These are phyloP conservation scores for Lyophyllum semitale DNA, from an alignment of 768 basidiomycete species.

Conservation along the genomic window DNA sequence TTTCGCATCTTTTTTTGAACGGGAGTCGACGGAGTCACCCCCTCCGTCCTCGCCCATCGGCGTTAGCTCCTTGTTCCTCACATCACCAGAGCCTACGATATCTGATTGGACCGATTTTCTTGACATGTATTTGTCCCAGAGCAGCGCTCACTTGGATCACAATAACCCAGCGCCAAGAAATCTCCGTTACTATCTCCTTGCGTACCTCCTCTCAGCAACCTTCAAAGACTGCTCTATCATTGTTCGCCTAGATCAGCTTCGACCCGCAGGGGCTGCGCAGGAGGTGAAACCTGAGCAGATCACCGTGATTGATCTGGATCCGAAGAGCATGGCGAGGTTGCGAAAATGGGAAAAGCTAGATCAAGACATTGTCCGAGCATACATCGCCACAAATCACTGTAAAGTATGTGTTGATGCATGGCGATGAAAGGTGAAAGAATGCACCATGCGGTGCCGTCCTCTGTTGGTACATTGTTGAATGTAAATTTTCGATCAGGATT, in stretches of 20 bases:
- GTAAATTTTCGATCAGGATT: too few relatives aligned
- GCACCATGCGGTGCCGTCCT: not conserved
- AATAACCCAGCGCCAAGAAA: constrained; percentile 38
- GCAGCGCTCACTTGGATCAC: constrained; percentile 33
- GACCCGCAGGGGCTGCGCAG: constrained; percentile 13
- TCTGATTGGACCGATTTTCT: constrained; percentile 70
- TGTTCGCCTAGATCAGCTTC: constrained; percentile 34
- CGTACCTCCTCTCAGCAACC: constrained; percentile 85
- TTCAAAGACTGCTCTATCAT: constrained; percentile 93
- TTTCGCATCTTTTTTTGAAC: constrained; percentile 22
- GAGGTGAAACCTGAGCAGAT: constrained; percentile 35
- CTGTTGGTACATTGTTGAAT: too few relatives aligned
- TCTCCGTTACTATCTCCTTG: constrained; percentile 65
- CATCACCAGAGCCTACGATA: constrained; percentile 52
- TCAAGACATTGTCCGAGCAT: constrained; percentile 56
- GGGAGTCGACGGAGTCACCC: constrained; percentile 1
- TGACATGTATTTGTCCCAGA: constrained; percentile 46
- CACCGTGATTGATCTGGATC: constrained; percentile 84
- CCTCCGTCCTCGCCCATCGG: constrained; percentile 33
- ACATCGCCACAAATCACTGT: constrained; percentile 25
- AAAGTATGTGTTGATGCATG: constrained; percentile 35
- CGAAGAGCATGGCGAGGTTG: constrained; percentile 69
- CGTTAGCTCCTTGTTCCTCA: constrained; percentile 28
- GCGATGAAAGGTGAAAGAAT: not conserved
- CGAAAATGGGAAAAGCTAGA: constrained; percentile 77